Conservation (phyloP, 352 stramenopile species). For the Pythium inflatum region DNA sequence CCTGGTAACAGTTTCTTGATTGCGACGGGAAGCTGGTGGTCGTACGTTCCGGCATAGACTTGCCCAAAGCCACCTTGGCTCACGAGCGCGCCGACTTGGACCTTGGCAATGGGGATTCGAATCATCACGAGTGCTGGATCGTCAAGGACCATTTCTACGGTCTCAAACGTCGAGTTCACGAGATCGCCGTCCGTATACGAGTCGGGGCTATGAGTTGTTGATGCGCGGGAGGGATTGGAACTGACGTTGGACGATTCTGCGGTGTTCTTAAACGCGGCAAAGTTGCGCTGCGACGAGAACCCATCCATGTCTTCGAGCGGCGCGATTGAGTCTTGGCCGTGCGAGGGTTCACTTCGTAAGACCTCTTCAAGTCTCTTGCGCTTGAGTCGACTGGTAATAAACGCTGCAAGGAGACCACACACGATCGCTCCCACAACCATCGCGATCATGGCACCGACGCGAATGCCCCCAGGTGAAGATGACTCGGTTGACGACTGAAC, state of each 20-base stretch:
- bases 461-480: neutral
- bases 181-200: too few relatives aligned
- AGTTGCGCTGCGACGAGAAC: conserved; percentile 2
- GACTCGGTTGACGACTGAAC: neutral
- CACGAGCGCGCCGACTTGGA: conserved; percentile 42
- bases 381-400: neutral
- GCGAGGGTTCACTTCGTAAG: neutral
- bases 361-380: neutral
- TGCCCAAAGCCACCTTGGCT: conserved; percentile 51
- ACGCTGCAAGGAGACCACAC: conserved; percentile 14
- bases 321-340: neutral
- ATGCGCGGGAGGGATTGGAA: conserved; percentile 10
- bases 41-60: conserved; percentile 49
- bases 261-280: conserved; percentile 10
- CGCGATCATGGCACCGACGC: neutral
- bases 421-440: conserved; percentile 10
- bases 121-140: conserved; percentile 26
- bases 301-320: conserved; percentile 7
- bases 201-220: conserved; percentile 12
- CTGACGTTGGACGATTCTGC: conserved; percentile 19
- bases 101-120: conserved; percentile 3
- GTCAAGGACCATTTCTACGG: conserved; percentile 35
- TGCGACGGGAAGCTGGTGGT: conserved; percentile 38
- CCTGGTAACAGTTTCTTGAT: conserved; percentile 45
- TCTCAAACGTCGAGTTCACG: neutral